Percentiles rank a stretch among this genome's conserved stretches.
These are phyloP conservation scores for Bryoerythrophyllum caledonicum DNA, from an alignment of 225 moss, liverwort and hornwort genomes.

Conservation along the genomic window DNA sequence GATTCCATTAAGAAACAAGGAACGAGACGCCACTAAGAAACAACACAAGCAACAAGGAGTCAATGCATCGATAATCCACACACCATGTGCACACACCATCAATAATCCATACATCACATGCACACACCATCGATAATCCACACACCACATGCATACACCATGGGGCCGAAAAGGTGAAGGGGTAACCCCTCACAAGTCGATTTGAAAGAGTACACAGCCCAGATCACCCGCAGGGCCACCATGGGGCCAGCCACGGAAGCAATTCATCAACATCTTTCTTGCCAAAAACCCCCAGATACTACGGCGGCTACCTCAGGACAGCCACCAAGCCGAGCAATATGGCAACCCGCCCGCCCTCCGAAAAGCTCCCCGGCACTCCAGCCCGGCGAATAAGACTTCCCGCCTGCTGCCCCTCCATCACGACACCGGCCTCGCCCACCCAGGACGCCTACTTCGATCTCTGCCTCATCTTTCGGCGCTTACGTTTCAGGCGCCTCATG, in stretches of 20 bases:
- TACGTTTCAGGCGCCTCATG: constrained; percentile 43
- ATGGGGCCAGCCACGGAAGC: too few relatives aligned
- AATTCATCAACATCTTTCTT: not conserved
- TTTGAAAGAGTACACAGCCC: not conserved
- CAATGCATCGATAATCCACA: too few relatives aligned
- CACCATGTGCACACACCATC: too few relatives aligned
- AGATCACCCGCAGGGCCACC: not conserved
- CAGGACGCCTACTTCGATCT: constrained; percentile 37
- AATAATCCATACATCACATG: too few relatives aligned
- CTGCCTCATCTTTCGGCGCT: constrained; percentile 49
- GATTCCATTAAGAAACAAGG: too few relatives aligned
- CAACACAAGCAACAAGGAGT: not conserved
- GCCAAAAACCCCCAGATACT: not conserved
- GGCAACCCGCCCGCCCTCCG: not conserved
- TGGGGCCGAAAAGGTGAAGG: not conserved
- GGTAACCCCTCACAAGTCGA: not conserved
- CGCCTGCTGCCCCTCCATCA: not conserved
- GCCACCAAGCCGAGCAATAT: not conserved
- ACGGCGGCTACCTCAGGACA: not conserved
- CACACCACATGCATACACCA: not conserved
- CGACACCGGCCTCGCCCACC: not conserved
- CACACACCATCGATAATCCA: not conserved
- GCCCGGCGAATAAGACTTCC: not conserved
- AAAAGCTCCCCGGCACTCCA: not conserved
- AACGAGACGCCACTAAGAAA: too few relatives aligned